These are phyloP conservation scores for Vitis labrusca DNA, from an alignment of 164 flowering plant genomes.

Conservation along the genomic window DNA sequence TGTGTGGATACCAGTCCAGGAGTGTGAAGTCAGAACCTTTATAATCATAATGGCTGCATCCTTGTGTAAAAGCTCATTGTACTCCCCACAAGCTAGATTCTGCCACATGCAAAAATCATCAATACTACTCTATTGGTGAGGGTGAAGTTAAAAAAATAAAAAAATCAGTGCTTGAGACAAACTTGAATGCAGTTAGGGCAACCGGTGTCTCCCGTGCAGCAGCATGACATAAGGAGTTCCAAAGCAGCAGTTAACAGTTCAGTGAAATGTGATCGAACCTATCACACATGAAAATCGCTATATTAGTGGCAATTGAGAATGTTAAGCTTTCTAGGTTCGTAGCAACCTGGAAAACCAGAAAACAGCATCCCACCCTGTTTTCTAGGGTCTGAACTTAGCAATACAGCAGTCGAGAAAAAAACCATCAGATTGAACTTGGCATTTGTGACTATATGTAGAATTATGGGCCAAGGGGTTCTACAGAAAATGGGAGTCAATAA, in stretches of 20 bases:
- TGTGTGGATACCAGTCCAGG: background rate
- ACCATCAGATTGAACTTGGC: background rate
- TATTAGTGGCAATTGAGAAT: background rate
- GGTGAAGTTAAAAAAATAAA: background rate
- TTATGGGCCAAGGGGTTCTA: background rate
- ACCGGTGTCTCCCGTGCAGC: conserved; percentile 61
- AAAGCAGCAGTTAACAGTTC: conserved; percentile 69
- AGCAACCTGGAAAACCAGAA: too few relatives aligned
- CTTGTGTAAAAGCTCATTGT: conserved; percentile 85
- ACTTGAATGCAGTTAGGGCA: conserved; percentile 94
- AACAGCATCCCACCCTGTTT: too few relatives aligned
- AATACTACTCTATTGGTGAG: background rate
- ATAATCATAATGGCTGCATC: conserved; percentile 78
- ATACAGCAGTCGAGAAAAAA: too few relatives aligned
- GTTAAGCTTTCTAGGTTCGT: too few relatives aligned
- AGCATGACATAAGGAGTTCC: conserved; percentile 70
- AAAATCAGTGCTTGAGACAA: conserved; percentile 11
- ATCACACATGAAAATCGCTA: conserved; percentile 7
- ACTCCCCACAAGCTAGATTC: conserved; percentile 74
- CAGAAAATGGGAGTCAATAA: background rate
- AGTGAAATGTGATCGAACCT: conserved; percentile 74
- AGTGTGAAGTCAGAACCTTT: conserved; percentile 42
- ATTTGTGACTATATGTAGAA: background rate
- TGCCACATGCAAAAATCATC: conserved; percentile 29
- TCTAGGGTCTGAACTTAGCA: too few relatives aligned